These are phyloP conservation scores for Hondaea fermentalgiana DNA, from an alignment of 108 stramenopile species.

Conservation along the genomic window DNA sequence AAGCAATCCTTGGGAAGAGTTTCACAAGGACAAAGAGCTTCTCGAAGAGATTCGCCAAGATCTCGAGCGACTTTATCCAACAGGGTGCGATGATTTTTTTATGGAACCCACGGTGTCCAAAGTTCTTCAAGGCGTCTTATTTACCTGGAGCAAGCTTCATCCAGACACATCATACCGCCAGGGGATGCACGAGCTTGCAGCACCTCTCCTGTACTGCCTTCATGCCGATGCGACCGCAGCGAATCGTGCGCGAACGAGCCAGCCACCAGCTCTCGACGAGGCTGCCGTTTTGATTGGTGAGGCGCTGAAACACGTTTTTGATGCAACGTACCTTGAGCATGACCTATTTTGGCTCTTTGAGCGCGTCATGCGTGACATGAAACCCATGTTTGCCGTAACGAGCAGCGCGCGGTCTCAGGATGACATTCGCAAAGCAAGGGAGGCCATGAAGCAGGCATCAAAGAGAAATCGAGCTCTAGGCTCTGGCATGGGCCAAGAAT, in stretches of 20 bases:
- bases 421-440: background rate
- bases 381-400: background rate
- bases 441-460: background rate
- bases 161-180: constrained; percentile 33
- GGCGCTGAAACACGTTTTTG: constrained; percentile 11
- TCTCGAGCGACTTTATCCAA: constrained; percentile 32
- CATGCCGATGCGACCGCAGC: constrained; percentile 23
- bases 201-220: constrained; percentile 24
- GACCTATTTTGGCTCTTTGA: background rate
- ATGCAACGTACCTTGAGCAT: constrained; percentile 8
- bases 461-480: background rate
- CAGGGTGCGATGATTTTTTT: constrained; percentile 34
- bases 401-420: background rate
- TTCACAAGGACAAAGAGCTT: constrained; percentile 17
- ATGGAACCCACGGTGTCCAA: constrained; percentile 19
- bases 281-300: background rate
- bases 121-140: constrained; percentile 32
- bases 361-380: constrained; percentile 18
- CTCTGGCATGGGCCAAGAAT: background rate
- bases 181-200: constrained; percentile 49
- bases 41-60: constrained; percentile 25
- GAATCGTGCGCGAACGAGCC: too few species aligned
- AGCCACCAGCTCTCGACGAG: background rate
- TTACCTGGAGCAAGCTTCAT: constrained; percentile 34
- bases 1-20: background rate